Evolutionary conservation across 192 early-diverging fungal genomes (phyloP), one percentile per base, ranked within the genome.

Genomic region (Mortierella claussenii): DNA sequence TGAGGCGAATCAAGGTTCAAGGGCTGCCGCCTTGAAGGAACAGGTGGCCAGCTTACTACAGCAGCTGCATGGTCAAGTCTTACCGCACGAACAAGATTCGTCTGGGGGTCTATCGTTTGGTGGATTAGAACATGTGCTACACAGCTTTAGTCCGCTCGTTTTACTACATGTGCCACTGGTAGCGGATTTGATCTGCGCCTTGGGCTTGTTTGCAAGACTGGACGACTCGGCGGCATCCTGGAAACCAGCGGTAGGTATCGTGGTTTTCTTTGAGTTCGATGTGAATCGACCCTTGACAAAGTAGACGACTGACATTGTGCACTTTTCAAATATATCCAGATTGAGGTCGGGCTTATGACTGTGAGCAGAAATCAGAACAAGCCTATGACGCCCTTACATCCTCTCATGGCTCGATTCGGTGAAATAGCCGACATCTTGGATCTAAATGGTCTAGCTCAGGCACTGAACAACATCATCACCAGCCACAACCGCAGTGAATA

Each of bases 171-270:
- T 24, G 13, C 30, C 55, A 13, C 26, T 71, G n/a, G 7, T 48
- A 31, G 69, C 60, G 1, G 53, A 71, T n/a, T 28, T 71, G 11
- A 37, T 71, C 17, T 71, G 60, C 28, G 69, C 59, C 7, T 5
- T 63, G 3, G 59, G 53, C 17, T 0, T 56, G 3, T 43, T 28
- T 20, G 21, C 44, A 9, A 47, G 49, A 27, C 18, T 26, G 26
- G 45, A 51, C 8, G 47, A 71, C 20, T 15, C n/a, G n/a, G n/a
- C 51, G 9, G 18, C 49, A 6, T 20, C 31, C 28, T 44, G 54
- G 55, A 33, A 52, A 10, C 28, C 48, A 6, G 31, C 58, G 40
- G 65, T 68, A 68, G 21, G 43, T n/a, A 9, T 1, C 45, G 15
- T 46, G 5, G 4, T 26, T 3, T 24, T 24, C 27, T 24, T 8